phyloP scores from a whole-genome alignment of 1,139 yeast genomes.

The Candida sp. region DNA sequence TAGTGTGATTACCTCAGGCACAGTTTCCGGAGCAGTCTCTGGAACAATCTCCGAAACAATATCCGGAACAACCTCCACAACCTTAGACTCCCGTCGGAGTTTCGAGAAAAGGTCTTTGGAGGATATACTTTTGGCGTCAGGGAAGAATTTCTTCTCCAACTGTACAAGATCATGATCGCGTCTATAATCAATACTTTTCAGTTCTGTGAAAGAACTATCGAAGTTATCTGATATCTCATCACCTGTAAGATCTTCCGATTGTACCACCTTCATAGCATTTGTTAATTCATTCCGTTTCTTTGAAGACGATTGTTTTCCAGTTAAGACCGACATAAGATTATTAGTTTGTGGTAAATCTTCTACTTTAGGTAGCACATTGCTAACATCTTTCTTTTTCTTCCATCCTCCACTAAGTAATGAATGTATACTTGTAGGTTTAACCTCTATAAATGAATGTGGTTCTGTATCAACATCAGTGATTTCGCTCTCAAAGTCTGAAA shows the following conservation, averaged over 20 bases:
- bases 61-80: neutral
- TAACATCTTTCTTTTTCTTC: neutral
- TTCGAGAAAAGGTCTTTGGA: conserved; percentile 29
- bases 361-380: conserved; percentile 1
- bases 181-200: conserved; percentile 10
- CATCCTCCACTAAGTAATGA: neutral
- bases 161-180: conserved; percentile 22
- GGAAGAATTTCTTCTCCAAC: conserved; percentile 30
- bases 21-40: too few relatives aligned
- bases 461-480: conserved; percentile 15
- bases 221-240: conserved; percentile 6
- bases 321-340: conserved; percentile 9
- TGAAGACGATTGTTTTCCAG: conserved; percentile 8
- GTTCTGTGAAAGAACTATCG: conserved; percentile 15
- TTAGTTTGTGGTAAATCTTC: neutral
- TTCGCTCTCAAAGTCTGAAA: conserved; percentile 10
- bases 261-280: neutral
- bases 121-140: conserved; percentile 19
- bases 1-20: conserved; percentile 1
- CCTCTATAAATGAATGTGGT: conserved; percentile 3
- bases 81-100: conserved; percentile 8
- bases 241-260: conserved; percentile 1
- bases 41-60: too few relatives aligned
- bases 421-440: neutral
- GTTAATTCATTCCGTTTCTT: conserved; percentile 1